These are phyloP conservation scores for Schwanniomyces vanrijiae DNA, from an alignment of 805 yeast genomes.

Conservation along the genomic window DNA sequence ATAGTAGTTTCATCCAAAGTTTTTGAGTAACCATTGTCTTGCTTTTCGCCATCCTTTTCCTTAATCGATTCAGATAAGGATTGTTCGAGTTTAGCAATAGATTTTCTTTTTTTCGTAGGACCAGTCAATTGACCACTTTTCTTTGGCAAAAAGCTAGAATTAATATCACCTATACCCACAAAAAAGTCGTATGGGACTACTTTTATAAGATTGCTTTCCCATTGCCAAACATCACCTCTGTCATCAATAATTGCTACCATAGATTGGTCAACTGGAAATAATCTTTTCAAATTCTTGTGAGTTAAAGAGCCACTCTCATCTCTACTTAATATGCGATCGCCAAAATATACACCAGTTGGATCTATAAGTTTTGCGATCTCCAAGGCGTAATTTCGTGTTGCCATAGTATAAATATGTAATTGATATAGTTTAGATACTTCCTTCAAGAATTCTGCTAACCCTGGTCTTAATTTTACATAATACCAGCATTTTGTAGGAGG, in stretches of 20 bases:
- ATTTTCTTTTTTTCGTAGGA: conserved; percentile 61
- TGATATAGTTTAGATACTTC: conserved; percentile 69
- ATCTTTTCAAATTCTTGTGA: conserved; percentile 80
- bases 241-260: conserved; percentile 97
- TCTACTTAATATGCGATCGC: conserved; percentile 86
- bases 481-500: conserved; percentile 74
- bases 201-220: conserved; percentile 89
- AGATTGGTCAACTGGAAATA: conserved; percentile 94
- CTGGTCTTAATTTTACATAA: conserved; percentile 90
- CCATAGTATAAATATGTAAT: conserved; percentile 97
- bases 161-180: conserved; percentile 96
- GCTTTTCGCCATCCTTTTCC: conserved; percentile 1
- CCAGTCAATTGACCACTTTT: conserved; percentile 58
- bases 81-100: conserved; percentile 53
- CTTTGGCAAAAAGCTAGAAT: conserved; percentile 86
- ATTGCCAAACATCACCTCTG: conserved; percentile 98
- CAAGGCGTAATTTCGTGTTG: conserved; percentile 89
- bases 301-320: conserved; percentile 94
- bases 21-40: conserved; percentile 9
- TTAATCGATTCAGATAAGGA: not conserved
- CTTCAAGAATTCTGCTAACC: conserved; percentile 70
- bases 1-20: conserved; percentile 53
- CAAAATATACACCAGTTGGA: conserved; percentile 83
- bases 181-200: conserved; percentile 95
- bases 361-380: conserved; percentile 89